These are phyloP conservation scores for Hymenoscyphus scutula DNA, from an alignment of 2,329 filamentous ascomycete genomes.

Conservation along the genomic window DNA sequence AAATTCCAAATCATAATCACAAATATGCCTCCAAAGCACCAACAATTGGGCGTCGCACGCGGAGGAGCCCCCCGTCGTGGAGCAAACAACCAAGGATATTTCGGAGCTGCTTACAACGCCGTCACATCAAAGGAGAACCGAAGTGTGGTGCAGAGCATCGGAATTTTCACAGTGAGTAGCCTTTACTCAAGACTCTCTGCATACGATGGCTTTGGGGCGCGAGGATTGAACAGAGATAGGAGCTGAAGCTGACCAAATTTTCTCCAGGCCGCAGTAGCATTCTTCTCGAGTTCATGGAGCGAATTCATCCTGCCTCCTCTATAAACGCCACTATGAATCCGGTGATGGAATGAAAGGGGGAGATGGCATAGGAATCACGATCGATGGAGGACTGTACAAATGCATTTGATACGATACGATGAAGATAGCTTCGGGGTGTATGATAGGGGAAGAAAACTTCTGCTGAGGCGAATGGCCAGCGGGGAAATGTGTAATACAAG, in stretches of 20 bases:
- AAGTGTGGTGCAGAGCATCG: conserved; percentile 64
- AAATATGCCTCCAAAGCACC: conserved; percentile 63
- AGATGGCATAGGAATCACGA: background rate
- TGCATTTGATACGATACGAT: background rate
- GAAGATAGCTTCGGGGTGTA: background rate
- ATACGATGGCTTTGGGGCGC: too few relatives aligned
- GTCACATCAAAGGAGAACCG: conserved; percentile 67
- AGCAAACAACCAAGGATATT: conserved; percentile 48
- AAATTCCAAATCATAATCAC: background rate
- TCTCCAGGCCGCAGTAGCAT: conserved; percentile 58
- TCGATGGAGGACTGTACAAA: background rate
- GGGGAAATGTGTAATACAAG: background rate
- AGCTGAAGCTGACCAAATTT: conserved; percentile 19
- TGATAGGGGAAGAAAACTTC: conserved; percentile 1
- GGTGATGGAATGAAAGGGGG: background rate
- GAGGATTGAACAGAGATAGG: too few relatives aligned
- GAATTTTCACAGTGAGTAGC: conserved; percentile 65
- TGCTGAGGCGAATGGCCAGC: background rate
- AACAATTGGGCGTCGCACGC: conserved; percentile 51
- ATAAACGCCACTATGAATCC: background rate
- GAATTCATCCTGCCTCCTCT: conserved; percentile 66
- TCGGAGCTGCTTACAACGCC: conserved; percentile 58
- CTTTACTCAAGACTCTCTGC: too few relatives aligned
- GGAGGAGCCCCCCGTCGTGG: conserved; percentile 39
- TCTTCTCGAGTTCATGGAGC: conserved; percentile 66